A percentile compares a stretch with the other conserved stretches of the same genome.
Conservation (phyloP, 2,329 filamentous ascomycete species). For the Ophiocordyceps sinensis region DNA sequence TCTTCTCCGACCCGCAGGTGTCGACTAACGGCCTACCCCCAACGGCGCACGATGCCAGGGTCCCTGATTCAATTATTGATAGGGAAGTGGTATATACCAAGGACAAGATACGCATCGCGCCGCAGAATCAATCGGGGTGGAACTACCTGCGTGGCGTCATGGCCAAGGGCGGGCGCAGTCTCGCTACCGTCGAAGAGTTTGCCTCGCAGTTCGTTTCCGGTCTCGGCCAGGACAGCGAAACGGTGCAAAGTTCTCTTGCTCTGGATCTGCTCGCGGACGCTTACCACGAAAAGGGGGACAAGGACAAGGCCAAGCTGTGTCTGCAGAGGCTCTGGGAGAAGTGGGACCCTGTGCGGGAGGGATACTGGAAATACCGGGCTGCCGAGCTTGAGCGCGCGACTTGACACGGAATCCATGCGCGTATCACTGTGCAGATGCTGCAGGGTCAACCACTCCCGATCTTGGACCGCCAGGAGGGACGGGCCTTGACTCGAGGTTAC, state of each 20-base stretch:
- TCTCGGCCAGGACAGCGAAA: constrained; percentile 31
- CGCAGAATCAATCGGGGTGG: constrained; percentile 92
- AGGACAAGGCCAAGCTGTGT: constrained; percentile 50
- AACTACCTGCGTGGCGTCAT: constrained; percentile 75
- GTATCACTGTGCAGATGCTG: too few species aligned
- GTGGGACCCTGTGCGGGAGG: constrained; percentile 82
- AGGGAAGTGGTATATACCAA: constrained; percentile 64
- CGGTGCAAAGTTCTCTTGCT: constrained; percentile 48
- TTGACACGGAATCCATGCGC: not conserved
- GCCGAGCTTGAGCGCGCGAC: constrained; percentile 9
- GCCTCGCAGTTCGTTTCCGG: constrained; percentile 34
- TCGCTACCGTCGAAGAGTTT: constrained; percentile 32
- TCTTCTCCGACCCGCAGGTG: constrained; percentile 50
- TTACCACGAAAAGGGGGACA: constrained; percentile 40
- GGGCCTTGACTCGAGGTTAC: too few species aligned
- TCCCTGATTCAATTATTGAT: constrained; percentile 51
- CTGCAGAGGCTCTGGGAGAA: constrained; percentile 62
- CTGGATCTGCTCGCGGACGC: constrained; percentile 61
- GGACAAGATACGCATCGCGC: constrained; percentile 59
- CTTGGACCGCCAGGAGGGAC: too few species aligned
- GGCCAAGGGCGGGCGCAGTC: constrained; percentile 43
- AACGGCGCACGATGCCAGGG: constrained; percentile 36
- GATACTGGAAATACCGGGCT: constrained; percentile 68
- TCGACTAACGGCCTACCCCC: constrained; percentile 32
- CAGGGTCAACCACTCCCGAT: too few species aligned